Conservation (phyloP, 78 protist genomes). For the Speleostelium caveatum region DNA sequence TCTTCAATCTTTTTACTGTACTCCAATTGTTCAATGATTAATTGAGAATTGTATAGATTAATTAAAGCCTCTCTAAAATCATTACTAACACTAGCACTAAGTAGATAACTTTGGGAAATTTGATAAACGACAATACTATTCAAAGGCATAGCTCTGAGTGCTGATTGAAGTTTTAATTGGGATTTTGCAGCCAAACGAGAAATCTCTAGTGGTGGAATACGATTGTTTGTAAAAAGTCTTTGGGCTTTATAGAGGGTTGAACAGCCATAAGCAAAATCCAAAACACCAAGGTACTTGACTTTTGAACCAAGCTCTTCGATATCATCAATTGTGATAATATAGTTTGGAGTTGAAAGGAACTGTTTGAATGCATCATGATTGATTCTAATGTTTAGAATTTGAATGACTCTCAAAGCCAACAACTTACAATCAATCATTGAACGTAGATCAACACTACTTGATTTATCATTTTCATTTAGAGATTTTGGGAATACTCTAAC, state of each 20-base stretch:
- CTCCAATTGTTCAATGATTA: no score
- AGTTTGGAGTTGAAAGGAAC: slow-evolving; percentile 6
- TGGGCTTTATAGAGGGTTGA: slow-evolving; percentile 36
- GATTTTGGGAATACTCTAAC: slow-evolving; percentile 6
- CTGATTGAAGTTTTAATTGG: not conserved
- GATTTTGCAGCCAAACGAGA: not conserved
- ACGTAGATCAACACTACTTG: slow-evolving; percentile 3
- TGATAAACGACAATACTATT: not conserved
- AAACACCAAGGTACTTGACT: slow-evolving; percentile 10
- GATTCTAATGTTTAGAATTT: slow-evolving; percentile 22
- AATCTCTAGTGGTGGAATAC: not conserved
- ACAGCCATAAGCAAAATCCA: slow-evolving; percentile 14
- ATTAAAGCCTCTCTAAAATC: not conserved
- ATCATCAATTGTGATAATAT: slow-evolving; percentile 7
- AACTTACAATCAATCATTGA: not conserved
- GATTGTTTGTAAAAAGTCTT: not conserved
- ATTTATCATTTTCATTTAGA: not conserved
- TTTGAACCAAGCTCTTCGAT: slow-evolving; percentile 47
- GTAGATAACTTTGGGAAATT: not conserved
- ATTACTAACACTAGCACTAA: not conserved
- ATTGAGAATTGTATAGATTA: no score
- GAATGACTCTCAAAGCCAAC: slow-evolving; percentile 5
- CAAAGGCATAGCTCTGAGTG: slow-evolving; percentile 1
- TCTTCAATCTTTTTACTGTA: no score
- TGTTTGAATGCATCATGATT: slow-evolving; percentile 29